Base-by-base conservation (phyloP, 495 filamentous ascomycete genomes). In the Talaromyces trachyspermus region DNA sequence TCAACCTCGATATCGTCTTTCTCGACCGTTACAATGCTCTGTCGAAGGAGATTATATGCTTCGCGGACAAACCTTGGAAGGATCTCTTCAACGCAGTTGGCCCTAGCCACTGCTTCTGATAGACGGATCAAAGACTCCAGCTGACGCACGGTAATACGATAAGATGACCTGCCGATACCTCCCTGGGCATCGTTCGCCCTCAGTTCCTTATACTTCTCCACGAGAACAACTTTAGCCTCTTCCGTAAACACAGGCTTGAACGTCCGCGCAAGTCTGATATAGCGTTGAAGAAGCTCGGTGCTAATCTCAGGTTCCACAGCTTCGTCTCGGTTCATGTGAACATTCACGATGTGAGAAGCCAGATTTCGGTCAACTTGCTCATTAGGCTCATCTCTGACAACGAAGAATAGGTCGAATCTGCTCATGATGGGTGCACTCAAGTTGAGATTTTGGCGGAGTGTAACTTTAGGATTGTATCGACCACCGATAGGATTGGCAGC, bases 391-490 rank as follows among this genome's bases (percentile, higher is more conserved):
- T 99, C 92, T 2, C 96, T 82, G 38, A 99, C 85, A 51, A 99
- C 89, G 61, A 99, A 99, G 76, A 99, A 99, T 14, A 99, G 73
- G 68, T 99, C 92, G 70, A 99, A 99, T 68, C 92, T 84, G 38
- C 85, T 90, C 92, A 99, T 97, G 65, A 99, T 99, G 47, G 92
- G 92, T 14, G 92, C 94, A 25, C 80, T 87, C 84, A 99, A 95
- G 70, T 99, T 97, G 63, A 99, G 86, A 63, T 99, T 99, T 44
- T 88, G 83, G 18, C 92, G 79, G 4, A 99, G 74, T 0, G 92
- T 95, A 4, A 84, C 83, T 66, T 96, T 97, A 47, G 91, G 86
- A 70, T 99, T 94, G 69, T 99, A 99, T 0, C 92, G 78, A 1
- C 92, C 92, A 7, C 90, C 90, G 6, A 99, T 89, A 0, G 92